Base-by-base conservation (phyloP, 2,329 filamentous ascomycete genomes). In the Aspergillus sp. region DNA sequence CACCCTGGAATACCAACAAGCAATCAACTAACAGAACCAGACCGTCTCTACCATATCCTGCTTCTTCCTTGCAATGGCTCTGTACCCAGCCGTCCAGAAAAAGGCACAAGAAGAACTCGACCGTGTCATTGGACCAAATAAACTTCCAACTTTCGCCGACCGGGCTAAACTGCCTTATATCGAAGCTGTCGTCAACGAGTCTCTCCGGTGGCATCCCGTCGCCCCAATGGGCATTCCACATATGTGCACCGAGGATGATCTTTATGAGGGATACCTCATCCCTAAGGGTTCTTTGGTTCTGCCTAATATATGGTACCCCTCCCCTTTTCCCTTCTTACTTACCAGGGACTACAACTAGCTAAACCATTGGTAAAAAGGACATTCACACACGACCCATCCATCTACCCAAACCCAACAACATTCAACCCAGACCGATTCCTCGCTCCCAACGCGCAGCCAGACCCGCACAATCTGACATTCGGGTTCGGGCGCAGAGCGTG, bases 51-150 rank as follows among this genome's bases (percentile, higher is more conserved):
- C 56, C 3, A n/a, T 59, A 2, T 52, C 56, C 6, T 43, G 40
- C 46, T 61, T 61, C 50, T 61, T 61, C 35, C 46, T 61, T 0
- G 59, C 56, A 3, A 59, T 59, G 59, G 53, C 53, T 2, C 45
- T 61, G 1, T 24, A 57, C 27, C 59, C 56, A 0, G 46, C 52
- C 0, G 46, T 61, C 1, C 59, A 61, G 11, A 27, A 31, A 23
- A 59, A 57, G 19, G 56, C 57, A 5, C 59, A 59, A 21, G 52
- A 37, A 3, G 59, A 61, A 27, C 48, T 61, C n/a, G 56, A 61
- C 7, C 46, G 24, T 7, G 56, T 59, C 2, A 3, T 61, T 1
- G 50, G 53, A 0, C 14, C 45, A 0, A 17, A n/a, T 4, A 48
- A n/a, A 14, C 56, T 61, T 0, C 59, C 59, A 1, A 27, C 17